These are phyloP conservation scores for Alternaria sp. DNA, from an alignment of 2,329 filamentous ascomycete genomes.

Conservation along the genomic window DNA sequence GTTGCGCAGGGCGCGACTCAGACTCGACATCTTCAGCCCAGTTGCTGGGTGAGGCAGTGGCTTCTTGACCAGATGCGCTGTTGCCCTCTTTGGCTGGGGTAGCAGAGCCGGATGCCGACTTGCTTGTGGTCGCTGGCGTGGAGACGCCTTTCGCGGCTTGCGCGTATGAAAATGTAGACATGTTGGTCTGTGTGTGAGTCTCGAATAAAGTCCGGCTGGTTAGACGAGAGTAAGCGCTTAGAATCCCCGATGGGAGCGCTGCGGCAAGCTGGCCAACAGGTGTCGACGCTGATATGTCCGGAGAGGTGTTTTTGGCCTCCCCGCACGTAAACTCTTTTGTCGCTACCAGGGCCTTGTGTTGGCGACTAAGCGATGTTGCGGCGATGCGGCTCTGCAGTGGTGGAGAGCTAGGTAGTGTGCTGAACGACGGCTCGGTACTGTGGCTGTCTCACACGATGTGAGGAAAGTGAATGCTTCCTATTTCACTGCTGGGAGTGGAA, in stretches of 20 bases:
- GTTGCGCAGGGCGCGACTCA: constrained; percentile 38
- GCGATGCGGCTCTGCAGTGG: constrained; percentile 10
- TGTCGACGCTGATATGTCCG: constrained; percentile 45
- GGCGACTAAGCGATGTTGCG: constrained; percentile 9
- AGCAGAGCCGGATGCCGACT: constrained; percentile 54
- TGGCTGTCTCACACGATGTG: constrained; percentile 11
- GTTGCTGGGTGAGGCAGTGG: constrained; percentile 49
- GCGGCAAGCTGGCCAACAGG: constrained; percentile 40
- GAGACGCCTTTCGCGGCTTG: constrained; percentile 88
- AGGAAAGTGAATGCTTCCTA: constrained; percentile 16
- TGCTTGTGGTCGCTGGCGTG: constrained; percentile 54
- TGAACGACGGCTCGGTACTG: constrained; percentile 12
- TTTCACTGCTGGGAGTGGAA: constrained; percentile 14
- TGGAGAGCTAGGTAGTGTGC: constrained; percentile 13
- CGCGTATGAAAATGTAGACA: constrained; percentile 83
- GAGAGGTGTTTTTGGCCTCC: constrained; percentile 53
- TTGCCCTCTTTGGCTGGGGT: constrained; percentile 53
- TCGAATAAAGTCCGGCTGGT: constrained; percentile 11
- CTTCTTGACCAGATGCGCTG: constrained; percentile 30
- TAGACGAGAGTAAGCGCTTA: constrained; percentile 25
- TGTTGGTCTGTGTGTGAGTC: constrained; percentile 24
- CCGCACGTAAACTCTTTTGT: constrained; percentile 45
- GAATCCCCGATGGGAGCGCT: constrained; percentile 46
- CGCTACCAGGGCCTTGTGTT: constrained; percentile 29
- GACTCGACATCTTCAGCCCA: constrained; percentile 60